These are phyloP conservation scores for Talaromyces sp. DNA, from an alignment of 2,329 filamentous ascomycete species.

Conservation along the genomic window DNA sequence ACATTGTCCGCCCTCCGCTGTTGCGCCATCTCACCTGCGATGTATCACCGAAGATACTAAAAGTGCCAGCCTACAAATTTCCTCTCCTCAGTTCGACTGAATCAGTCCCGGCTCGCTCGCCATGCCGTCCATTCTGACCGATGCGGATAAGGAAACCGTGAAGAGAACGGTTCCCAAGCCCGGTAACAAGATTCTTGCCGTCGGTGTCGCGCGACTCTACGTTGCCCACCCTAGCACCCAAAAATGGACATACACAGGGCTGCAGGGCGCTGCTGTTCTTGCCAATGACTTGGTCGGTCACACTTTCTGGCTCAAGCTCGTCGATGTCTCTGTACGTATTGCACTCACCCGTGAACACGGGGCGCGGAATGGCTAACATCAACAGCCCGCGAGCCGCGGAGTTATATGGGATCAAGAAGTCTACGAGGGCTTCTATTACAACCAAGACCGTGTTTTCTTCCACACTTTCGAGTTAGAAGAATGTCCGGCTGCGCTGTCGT, in stretches of 20 bases:
- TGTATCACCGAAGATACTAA: constrained; percentile 20
- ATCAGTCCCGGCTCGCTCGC: constrained; percentile 30
- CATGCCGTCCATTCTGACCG: constrained; percentile 68
- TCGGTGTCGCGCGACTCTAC: constrained; percentile 89
- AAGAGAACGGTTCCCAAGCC: constrained; percentile 91
- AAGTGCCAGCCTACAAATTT: constrained; percentile 20
- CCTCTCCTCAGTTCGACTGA: constrained; percentile 29
- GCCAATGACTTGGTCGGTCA: constrained; percentile 92
- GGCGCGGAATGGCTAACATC: constrained; percentile 2
- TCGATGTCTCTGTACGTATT: constrained; percentile 80
- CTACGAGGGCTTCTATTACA: constrained; percentile 91
- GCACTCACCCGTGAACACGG: background rate
- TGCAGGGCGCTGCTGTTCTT: constrained; percentile 87
- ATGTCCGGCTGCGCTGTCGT: constrained; percentile 83
- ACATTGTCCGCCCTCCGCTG: constrained; percentile 44
- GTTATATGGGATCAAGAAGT: constrained; percentile 98
- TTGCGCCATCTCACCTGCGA: constrained; percentile 37
- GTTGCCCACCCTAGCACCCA: constrained; percentile 80
- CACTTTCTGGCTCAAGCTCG: constrained; percentile 96
- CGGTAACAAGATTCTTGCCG: constrained; percentile 94
- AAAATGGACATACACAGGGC: constrained; percentile 88
- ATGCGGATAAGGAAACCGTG: constrained; percentile 94
- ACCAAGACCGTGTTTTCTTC: constrained; percentile 96
- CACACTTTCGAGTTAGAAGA: constrained; percentile 95
- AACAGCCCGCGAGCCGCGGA: constrained; percentile 68